These are phyloP conservation scores for Brassica balearica DNA, from an alignment of 441 rosid genomes.

Conservation along the genomic window DNA sequence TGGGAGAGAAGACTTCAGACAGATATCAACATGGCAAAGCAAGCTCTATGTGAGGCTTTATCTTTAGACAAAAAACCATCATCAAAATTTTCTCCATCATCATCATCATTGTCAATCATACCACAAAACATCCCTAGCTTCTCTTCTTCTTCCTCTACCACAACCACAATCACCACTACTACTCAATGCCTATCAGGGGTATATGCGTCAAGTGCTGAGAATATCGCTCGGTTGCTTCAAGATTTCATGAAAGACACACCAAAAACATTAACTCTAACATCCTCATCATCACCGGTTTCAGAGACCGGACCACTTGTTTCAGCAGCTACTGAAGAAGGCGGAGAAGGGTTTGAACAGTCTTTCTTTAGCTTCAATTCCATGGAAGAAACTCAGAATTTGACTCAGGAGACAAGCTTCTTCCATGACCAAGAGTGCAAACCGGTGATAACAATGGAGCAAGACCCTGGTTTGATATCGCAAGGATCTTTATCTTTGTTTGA, in stretches of 20 bases:
- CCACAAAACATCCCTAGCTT: slow-evolving; percentile 26
- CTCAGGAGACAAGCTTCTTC: slow-evolving; percentile 44
- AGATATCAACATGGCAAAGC: slow-evolving; percentile 67
- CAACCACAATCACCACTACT: slow-evolving; percentile 25
- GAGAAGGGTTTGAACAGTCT: slow-evolving; percentile 35
- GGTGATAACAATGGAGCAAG: slow-evolving; percentile 36
- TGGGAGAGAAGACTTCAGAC: slow-evolving; percentile 79
- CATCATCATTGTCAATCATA: slow-evolving; percentile 18
- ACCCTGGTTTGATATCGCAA: slow-evolving; percentile 27
- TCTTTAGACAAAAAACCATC: slow-evolving; percentile 56
- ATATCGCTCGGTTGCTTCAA: slow-evolving; percentile 63
- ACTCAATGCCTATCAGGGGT: slow-evolving; percentile 36
- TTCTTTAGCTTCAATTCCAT: slow-evolving; percentile 56
- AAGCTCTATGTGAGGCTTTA: slow-evolving; percentile 61
- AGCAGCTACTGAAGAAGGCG: neutral
- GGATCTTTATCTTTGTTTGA: slow-evolving; percentile 73
- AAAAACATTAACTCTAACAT: slow-evolving; percentile 29
- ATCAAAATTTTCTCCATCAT: slow-evolving; percentile 30
- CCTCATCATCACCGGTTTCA: slow-evolving; percentile 35
- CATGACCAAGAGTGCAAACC: slow-evolving; percentile 61
- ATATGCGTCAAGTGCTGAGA: slow-evolving; percentile 65
- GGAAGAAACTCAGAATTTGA: slow-evolving; percentile 48
- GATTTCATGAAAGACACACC: slow-evolving; percentile 59
- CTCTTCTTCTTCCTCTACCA: slow-evolving; percentile 38
- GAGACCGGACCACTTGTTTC: neutral